A percentile compares a stretch with the other conserved stretches of the same genome.
Conservation (phyloP, 441 rosid species). For the Biscutella laevigata region DNA sequence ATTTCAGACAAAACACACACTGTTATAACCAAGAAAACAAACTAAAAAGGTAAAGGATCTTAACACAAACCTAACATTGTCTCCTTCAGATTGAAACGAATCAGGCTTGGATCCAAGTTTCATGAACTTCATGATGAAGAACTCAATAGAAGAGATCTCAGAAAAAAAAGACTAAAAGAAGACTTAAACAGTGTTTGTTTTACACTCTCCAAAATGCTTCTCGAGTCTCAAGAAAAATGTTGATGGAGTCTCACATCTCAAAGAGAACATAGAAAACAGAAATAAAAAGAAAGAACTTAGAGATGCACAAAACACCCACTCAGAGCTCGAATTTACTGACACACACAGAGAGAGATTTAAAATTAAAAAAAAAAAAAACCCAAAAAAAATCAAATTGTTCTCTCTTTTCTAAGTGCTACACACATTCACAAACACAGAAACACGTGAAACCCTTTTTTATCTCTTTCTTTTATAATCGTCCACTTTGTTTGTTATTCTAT, state of each 20-base stretch:
- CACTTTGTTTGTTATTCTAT: conserved; percentile 11
- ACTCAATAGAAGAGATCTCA: not conserved
- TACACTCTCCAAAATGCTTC: conserved; percentile 31
- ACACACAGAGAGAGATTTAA: conserved; percentile 35
- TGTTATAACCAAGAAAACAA: not conserved
- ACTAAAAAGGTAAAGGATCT: not conserved
- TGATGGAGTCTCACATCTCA: conserved; percentile 39
- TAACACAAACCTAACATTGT: conserved; percentile 52
- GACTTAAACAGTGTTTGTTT: not conserved
- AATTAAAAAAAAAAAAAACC: too few species aligned
- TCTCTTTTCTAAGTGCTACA: conserved; percentile 34
- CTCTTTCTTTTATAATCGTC: not conserved
- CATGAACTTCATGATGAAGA: conserved; percentile 77
- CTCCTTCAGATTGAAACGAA: conserved; percentile 73
- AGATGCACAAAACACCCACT: conserved; percentile 35
- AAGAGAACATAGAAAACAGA: conserved; percentile 37
- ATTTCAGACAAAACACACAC: not conserved
- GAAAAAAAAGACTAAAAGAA: not conserved
- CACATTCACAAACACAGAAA: conserved; percentile 31
- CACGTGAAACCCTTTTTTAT: conserved; percentile 22
- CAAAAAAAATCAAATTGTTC: conserved; percentile 20
- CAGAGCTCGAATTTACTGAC: conserved; percentile 71
- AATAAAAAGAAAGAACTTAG: conserved; percentile 22
- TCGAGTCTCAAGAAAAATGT: conserved; percentile 39
- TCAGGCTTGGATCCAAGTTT: conserved; percentile 98